Conservation (phyloP, 2,329 filamentous ascomycete species). For the Aspergillus proliferans region DNA sequence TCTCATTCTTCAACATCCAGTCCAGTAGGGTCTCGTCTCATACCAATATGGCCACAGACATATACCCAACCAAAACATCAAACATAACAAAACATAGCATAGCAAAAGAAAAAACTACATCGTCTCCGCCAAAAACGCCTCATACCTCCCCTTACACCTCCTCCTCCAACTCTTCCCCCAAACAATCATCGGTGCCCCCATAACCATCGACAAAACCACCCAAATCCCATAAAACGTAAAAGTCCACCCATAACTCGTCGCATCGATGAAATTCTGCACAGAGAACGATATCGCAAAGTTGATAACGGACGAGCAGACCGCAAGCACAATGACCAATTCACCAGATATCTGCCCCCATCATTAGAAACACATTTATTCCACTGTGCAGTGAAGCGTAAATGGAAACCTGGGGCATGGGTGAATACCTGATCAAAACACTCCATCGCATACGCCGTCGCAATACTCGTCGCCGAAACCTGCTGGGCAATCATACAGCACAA, state of each 20-base stretch:
- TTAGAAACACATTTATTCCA: not conserved
- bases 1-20: too few species aligned
- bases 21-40: too few species aligned
- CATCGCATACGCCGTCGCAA: constrained; percentile 39
- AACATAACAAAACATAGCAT: not conserved
- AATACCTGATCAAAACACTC: constrained; percentile 33
- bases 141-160: constrained; percentile 19
- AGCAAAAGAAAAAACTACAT: not conserved
- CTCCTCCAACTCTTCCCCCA: constrained; percentile 31
- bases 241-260: constrained; percentile 25
- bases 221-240: constrained; percentile 33
- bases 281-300: constrained; percentile 35
- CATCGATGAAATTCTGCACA: constrained; percentile 36
- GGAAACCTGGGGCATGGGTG: too few species aligned
- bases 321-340: constrained; percentile 33
- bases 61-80: not conserved
- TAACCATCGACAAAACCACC: constrained; percentile 18
- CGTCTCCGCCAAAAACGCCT: constrained; percentile 20
- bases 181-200: constrained; percentile 23
- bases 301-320: constrained; percentile 28
- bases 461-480: constrained; percentile 34
- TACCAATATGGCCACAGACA: not conserved
- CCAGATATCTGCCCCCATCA: constrained; percentile 24
- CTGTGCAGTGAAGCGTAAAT: too few species aligned
- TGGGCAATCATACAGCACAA: constrained; percentile 37